Conservation (phyloP, 768 basidiomycete species). For the Pulveroboletus ravenelii region DNA sequence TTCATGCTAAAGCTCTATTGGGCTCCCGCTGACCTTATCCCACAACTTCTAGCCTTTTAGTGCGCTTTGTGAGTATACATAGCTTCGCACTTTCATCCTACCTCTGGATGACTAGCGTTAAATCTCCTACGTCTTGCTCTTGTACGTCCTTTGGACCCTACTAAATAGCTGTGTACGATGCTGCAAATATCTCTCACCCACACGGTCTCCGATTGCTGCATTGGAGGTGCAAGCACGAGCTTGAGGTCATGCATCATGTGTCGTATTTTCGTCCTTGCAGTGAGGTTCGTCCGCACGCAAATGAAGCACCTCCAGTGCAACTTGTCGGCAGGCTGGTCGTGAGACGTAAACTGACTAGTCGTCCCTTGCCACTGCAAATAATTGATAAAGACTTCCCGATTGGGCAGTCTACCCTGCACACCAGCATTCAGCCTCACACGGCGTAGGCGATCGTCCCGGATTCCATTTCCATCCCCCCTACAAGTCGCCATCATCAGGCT, state of each 20-base stretch:
- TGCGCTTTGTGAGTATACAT: constrained; percentile 13
- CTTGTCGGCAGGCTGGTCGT: neutral
- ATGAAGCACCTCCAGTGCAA: neutral
- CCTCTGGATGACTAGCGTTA: neutral
- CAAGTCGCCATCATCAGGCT: constrained; percentile 9
- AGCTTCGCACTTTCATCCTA: neutral
- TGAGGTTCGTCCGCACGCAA: neutral
- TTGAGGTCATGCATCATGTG: neutral
- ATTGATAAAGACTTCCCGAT: constrained; percentile 23
- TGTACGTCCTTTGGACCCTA: constrained; percentile 4
- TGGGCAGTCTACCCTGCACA: constrained; percentile 18
- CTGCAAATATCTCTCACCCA: constrained; percentile 5
- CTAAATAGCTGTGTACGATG: constrained; percentile 7
- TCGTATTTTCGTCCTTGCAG: neutral
- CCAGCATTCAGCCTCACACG: constrained; percentile 15
- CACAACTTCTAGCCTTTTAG: constrained; percentile 1
- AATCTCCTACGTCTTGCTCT: neutral
- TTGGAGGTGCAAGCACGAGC: neutral
- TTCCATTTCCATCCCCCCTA: constrained; percentile 15
- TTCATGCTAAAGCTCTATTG: constrained; percentile 12
- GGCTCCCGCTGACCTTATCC: constrained; percentile 12
- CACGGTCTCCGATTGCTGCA: neutral
- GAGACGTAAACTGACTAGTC: neutral
- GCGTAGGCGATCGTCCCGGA: constrained; percentile 28
- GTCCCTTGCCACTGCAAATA: neutral